Evolutionary conservation across 495 filamentous ascomycete genomes (phyloP).

Genomic region (Gamarada debralockiae): DNA sequence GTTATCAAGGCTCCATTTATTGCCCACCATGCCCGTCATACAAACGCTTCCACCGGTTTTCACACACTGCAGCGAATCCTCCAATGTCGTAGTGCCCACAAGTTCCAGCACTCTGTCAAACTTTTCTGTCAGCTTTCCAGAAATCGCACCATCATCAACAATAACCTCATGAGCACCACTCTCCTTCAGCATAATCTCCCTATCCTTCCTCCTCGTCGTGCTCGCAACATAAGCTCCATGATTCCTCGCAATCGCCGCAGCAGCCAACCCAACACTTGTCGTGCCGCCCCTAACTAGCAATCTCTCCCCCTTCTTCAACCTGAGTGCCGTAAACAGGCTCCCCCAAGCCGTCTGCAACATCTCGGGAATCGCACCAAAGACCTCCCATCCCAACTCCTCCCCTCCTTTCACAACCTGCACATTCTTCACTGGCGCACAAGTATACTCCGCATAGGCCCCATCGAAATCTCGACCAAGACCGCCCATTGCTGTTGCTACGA

Average conservation of each 20-base stretch:
- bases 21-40: constrained; percentile 48
- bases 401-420: constrained; percentile 35
- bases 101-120: constrained; percentile 44
- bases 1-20: constrained; percentile 40
- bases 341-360: constrained; percentile 55
- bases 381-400: constrained; percentile 33
- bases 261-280: constrained; percentile 39
- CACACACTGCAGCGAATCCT: constrained; percentile 42
- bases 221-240: constrained; percentile 33
- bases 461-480: constrained; percentile 47
- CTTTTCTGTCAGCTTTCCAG: constrained; percentile 25
- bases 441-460: constrained; percentile 55
- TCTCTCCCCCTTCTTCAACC: constrained; percentile 36
- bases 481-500: constrained; percentile 50
- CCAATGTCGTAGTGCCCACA: constrained; percentile 20
- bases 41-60: constrained; percentile 40
- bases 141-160: constrained; percentile 22
- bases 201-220: constrained; percentile 36
- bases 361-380: constrained; percentile 47
- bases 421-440: constrained; percentile 38
- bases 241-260: constrained; percentile 42
- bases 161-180: constrained; percentile 36
- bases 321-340: constrained; percentile 33
- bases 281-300: constrained; percentile 50
- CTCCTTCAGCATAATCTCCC: constrained; percentile 34